phyloP scores from a whole-genome alignment of 495 filamentous ascomycete genomes.

The Penicillium canariense region DNA sequence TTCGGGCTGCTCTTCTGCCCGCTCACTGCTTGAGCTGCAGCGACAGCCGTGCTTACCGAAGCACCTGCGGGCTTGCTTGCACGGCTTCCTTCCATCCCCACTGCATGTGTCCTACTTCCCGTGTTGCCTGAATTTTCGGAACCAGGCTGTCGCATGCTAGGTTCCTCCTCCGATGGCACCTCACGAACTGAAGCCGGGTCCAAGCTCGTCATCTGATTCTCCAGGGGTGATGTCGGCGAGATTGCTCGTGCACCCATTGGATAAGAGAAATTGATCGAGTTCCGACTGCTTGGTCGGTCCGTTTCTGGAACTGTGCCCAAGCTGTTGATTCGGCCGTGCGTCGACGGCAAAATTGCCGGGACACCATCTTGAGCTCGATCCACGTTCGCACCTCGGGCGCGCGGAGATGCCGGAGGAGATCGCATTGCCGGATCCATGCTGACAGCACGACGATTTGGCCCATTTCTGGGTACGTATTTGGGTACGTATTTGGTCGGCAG shows the following conservation, averaged over 20 bases:
- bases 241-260: constrained; percentile 58
- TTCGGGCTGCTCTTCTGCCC: constrained; percentile 13
- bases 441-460: constrained; percentile 43
- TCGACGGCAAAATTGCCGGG: constrained; percentile 16
- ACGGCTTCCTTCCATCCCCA: constrained; percentile 44
- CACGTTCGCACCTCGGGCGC: constrained; percentile 37
- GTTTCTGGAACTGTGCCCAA: constrained; percentile 43
- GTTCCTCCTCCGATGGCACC: constrained; percentile 25
- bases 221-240: constrained; percentile 33
- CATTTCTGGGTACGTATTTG: constrained; percentile 33
- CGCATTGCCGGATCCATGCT: constrained; percentile 55
- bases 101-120: constrained; percentile 43
- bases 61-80: constrained; percentile 33
- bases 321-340: constrained; percentile 22
- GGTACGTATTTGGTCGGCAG: constrained; percentile 54
- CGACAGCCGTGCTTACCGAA: constrained; percentile 38
- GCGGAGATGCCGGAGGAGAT: constrained; percentile 47
- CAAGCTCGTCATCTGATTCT: constrained; percentile 18
- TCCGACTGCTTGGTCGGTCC: constrained; percentile 59
- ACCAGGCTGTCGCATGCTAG: constrained; percentile 34
- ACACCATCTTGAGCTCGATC: constrained; percentile 37
- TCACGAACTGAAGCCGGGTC: constrained; percentile 16
- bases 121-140: constrained; percentile 52
- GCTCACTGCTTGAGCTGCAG: constrained; percentile 32
- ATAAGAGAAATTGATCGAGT: constrained; percentile 84